Base-by-base conservation (phyloP, 108 stramenopile species). In the Cyclostephanos tholiformis region DNA sequence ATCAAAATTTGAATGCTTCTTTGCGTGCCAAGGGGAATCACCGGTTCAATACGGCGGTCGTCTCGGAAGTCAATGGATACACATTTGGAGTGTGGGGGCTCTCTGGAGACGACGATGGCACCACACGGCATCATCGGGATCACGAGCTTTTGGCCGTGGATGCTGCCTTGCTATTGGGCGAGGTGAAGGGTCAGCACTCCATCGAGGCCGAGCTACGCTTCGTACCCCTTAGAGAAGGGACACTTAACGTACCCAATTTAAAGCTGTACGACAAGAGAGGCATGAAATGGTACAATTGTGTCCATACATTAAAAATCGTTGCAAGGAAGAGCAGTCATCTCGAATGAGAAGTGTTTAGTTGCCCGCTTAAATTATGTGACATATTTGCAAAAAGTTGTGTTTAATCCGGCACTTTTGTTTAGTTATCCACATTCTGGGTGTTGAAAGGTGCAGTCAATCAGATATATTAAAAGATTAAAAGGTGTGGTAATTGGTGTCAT, bases 61-160 rank as follows among this genome's bases (percentile, higher is more conserved):
- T 92, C 9, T 85, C 87, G 14, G 88, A 89, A 57, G 84, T 86
- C 0, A 81, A 87, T 75, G 91, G 89, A 2, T 91, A 89, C 69
- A 88, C 84, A 12, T 91, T 93, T 82, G 88, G 89, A 25, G 88
- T 88, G 11, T 89, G 87, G 88, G 90, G 90, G 19, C 76, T 91
- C 7, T 79, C 76, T 6, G 85, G 82, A 27, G 87, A 88, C 53
- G 88, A 90, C 59, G 88, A 89, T 81, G 89, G 88, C 6, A 88
- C 87, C 17, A 69, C 76, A 0, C 52, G 84, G 23, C 85, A 90
- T 65, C 81, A 87, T 80, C 73, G 90, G 10, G 87, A 89, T 68
- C 77, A 91, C 56, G 87, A 89, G 50, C 72, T 94, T 43, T 63
- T 94, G 44, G 92, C 92, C 1, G 84, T 94, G 14, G 92, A 94